phyloP scores from a whole-genome alignment of 805 yeast genomes.

The Aciculoconidium aculeatum region DNA sequence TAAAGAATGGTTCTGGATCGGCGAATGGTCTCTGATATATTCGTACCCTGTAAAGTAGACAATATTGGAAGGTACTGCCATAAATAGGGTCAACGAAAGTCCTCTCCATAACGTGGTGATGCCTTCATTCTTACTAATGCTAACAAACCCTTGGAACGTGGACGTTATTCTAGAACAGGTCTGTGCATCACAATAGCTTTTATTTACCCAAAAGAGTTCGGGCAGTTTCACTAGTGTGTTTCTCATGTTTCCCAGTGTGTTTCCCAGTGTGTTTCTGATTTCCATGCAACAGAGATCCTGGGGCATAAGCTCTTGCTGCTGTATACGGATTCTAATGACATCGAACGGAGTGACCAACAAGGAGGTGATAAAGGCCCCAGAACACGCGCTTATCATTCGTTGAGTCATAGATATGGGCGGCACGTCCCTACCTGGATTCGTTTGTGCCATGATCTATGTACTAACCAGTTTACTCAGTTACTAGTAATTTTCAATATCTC shows the following conservation, averaged over 20 bases:
- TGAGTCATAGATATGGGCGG: no score
- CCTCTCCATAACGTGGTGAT: conserved; percentile 82
- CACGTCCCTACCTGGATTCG: no score
- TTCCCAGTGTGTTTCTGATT: conserved; percentile 3
- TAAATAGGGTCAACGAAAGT: conserved; percentile 67
- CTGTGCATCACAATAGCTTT: conserved; percentile 30
- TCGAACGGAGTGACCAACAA: conserved; percentile 75
- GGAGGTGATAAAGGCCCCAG: conserved; percentile 70
- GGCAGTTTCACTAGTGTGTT: conserved; percentile 11
- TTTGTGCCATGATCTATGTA: no score
- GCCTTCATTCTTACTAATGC: conserved; percentile 73
- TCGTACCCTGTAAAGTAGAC: conserved; percentile 95
- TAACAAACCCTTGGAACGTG: conserved; percentile 66
- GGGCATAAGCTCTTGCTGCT: conserved; percentile 64
- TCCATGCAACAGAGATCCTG: conserved; percentile 22
- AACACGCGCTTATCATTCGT: conserved; percentile 72
- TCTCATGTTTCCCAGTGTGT: conserved; percentile 16
- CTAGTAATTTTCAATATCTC: no score
- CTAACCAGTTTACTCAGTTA: no score
- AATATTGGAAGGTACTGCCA: conserved; percentile 91
- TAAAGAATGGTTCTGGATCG: conserved; percentile 38
- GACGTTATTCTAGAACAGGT: conserved; percentile 53
- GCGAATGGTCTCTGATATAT: conserved; percentile 67
- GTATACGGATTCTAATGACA: conserved; percentile 70
- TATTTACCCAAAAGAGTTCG: conserved; percentile 30